These are phyloP conservation scores for Ambrosia hybrid DNA, from an alignment of 140 eudicot species.

Conservation along the genomic window DNA sequence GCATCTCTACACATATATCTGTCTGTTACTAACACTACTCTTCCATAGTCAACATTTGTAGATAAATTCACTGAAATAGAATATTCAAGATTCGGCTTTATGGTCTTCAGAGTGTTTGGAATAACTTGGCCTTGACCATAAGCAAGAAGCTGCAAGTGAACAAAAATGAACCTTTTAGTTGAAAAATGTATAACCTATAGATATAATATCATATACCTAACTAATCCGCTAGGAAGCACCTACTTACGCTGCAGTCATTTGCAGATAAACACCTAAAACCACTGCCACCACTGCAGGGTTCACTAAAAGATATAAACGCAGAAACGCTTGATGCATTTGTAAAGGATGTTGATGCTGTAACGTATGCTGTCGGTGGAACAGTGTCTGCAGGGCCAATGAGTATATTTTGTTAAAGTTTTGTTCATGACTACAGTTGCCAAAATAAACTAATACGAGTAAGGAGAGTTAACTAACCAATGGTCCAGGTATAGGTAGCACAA, in stretches of 20 bases:
- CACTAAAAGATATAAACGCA: slow-evolving; percentile 72
- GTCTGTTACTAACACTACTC: slow-evolving; percentile 71
- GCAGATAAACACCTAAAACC: slow-evolving; percentile 74
- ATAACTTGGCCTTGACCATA: slow-evolving; percentile 82
- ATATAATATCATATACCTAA: slow-evolving; percentile 18
- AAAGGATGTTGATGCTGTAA: slow-evolving; percentile 58
- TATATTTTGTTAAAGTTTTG: slow-evolving; percentile 1
- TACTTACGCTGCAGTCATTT: slow-evolving; percentile 89
- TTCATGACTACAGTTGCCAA: slow-evolving; percentile 8
- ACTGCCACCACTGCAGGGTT: slow-evolving; percentile 74
- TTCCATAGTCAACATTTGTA: slow-evolving; percentile 53
- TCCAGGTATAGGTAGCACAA: slow-evolving; percentile 83
- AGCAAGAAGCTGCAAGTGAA: slow-evolving; percentile 69
- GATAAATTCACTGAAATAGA: slow-evolving; percentile 58
- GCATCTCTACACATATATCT: slow-evolving; percentile 69
- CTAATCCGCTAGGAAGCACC: slow-evolving; percentile 28
- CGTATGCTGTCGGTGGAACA: slow-evolving; percentile 71
- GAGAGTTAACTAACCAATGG: slow-evolving; percentile 57
- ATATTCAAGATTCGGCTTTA: slow-evolving; percentile 62
- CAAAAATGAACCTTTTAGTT: slow-evolving; percentile 10
- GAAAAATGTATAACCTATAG: slow-evolving; percentile 4
- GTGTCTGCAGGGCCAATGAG: slow-evolving; percentile 60
- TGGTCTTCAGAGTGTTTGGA: slow-evolving; percentile 53
- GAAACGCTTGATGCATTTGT: slow-evolving; percentile 60
- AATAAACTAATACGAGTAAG: slow-evolving; percentile 19